A percentile compares a stretch with the other conserved stretches of the same genome.
Conservation (phyloP, 2,329 filamentous ascomycete genomes). For the Leptodontidium sp. region DNA sequence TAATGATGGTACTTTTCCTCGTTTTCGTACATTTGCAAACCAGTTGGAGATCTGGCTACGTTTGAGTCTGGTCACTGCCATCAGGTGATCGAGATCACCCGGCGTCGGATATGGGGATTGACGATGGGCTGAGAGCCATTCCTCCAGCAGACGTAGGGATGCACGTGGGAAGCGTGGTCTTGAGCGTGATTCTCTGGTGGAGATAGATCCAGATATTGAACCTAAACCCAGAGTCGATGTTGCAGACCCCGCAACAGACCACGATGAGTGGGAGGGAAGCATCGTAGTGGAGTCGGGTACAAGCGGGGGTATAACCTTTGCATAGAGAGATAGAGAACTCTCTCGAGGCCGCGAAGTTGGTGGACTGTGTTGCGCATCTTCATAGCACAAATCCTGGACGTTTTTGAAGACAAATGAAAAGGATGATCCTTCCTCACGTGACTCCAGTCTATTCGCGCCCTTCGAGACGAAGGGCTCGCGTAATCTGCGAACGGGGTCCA, state of each 20-base stretch:
- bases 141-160: not conserved
- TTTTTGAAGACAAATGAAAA: too few species aligned
- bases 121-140: not conserved
- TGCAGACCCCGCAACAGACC: not conserved
- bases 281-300: not conserved
- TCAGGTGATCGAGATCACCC: not conserved
- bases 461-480: not conserved
- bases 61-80: not conserved
- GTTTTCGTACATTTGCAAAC: conserved; percentile 7
- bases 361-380: too few species aligned
- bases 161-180: not conserved
- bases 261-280: not conserved
- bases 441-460: not conserved
- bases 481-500: too few species aligned
- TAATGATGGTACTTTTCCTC: not conserved
- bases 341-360: too few species aligned
- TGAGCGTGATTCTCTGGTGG: not conserved
- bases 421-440: not conserved
- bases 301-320: too few species aligned
- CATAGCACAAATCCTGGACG: too few species aligned
- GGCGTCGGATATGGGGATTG: conserved; percentile 3
- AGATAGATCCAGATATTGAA: not conserved
- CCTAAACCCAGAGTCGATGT: not conserved
- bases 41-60: not conserved
- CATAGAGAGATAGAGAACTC: too few species aligned